These are phyloP conservation scores for Trichoderma gamsii DNA, from an alignment of 495 filamentous ascomycete species.

Conservation along the genomic window DNA sequence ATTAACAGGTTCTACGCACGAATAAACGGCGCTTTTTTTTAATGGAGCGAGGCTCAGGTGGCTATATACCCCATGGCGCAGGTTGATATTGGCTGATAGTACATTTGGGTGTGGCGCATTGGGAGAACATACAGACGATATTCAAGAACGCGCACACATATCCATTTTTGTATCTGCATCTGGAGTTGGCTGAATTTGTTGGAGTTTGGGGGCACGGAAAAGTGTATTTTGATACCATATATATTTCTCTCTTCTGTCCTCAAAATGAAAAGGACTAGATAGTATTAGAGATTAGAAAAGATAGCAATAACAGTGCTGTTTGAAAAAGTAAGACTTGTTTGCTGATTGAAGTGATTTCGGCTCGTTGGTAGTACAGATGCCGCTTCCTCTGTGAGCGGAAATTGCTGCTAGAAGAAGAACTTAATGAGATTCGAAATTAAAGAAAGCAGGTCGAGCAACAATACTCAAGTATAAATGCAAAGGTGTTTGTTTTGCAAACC, in stretches of 20 bases:
- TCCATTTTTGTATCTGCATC: background rate
- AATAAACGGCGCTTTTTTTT: background rate
- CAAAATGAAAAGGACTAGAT: conserved; percentile 11
- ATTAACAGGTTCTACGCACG: conserved; percentile 9
- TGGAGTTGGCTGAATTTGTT: background rate
- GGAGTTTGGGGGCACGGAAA: conserved; percentile 4
- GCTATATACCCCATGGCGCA: conserved; percentile 3
- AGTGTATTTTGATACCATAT: conserved; percentile 1
- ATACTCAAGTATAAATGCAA: no score
- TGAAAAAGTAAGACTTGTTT: background rate
- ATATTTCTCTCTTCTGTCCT: conserved; percentile 9
- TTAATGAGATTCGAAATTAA: no score
- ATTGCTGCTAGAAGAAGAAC: no score
- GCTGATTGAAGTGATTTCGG: background rate
- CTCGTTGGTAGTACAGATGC: no score
- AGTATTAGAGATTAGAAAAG: background rate
- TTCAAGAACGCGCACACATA: background rate
- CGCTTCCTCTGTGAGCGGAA: no score
- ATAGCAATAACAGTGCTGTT: background rate
- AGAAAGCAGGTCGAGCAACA: no score
- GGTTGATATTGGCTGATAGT: background rate
- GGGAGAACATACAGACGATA: background rate
- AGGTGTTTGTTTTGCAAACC: no score
- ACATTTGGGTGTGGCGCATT: background rate
- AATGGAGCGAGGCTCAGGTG: background rate